Evolutionary conservation across 129 eudicot genomes (phyloP).

Genomic region (Deinandra increscens): DNA sequence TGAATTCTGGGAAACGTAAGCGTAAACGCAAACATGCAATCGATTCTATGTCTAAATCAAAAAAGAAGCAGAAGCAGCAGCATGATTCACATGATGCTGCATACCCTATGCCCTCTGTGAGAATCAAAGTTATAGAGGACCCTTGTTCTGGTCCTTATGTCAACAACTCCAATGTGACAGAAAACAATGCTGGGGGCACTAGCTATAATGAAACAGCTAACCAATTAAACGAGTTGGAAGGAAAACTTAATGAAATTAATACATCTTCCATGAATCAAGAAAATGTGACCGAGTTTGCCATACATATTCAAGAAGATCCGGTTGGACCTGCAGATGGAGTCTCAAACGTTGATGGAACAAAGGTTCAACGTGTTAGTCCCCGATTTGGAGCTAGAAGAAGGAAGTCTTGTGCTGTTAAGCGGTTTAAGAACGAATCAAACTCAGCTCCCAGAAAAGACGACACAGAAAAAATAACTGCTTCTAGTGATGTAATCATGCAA

Average conservation of each 20-base stretch:
- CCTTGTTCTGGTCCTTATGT: constrained; percentile 29
- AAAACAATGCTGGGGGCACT: constrained; percentile 21
- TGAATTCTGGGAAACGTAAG: constrained; percentile 44
- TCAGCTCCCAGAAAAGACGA: constrained; percentile 24
- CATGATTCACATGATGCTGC: constrained; percentile 45
- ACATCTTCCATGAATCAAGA: constrained; percentile 30
- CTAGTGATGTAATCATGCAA: constrained; percentile 29
- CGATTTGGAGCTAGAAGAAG: constrained; percentile 55
- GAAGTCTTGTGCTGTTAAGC: constrained; percentile 75
- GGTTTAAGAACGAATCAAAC: constrained; percentile 56
- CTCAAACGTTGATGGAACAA: constrained; percentile 29
- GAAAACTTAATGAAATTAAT: constrained; percentile 33
- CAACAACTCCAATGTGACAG: constrained; percentile 16
- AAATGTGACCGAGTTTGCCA: constrained; percentile 26
- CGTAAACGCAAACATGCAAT: constrained; percentile 55
- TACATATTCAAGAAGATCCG: constrained; percentile 35
- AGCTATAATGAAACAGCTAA: constrained; percentile 17
- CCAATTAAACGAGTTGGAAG: constrained; percentile 25
- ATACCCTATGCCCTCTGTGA: constrained; percentile 35
- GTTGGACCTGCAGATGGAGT: constrained; percentile 31
- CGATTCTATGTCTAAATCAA: constrained; percentile 38
- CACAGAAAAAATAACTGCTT: constrained; percentile 1
- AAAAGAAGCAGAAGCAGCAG: constrained; percentile 44
- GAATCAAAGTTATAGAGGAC: constrained; percentile 38
- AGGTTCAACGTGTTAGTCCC: neutral